phyloP scores from a whole-genome alignment of 164 flowering plant genomes.

The Nelumbo lutea region DNA sequence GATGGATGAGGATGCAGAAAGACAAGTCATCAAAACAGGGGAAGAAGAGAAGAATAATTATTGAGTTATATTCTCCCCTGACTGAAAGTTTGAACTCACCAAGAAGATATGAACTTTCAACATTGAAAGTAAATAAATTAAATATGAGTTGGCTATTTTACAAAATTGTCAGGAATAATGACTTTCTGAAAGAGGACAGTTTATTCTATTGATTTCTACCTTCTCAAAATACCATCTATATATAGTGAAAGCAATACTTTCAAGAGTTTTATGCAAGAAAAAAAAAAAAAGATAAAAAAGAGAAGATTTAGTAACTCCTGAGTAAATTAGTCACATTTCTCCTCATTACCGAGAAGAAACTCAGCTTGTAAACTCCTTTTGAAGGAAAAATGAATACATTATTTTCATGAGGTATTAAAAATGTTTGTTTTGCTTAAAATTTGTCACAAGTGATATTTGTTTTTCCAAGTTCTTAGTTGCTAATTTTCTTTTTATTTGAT shows the following conservation, averaged over 20 bases:
- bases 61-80: slow-evolving; percentile 24
- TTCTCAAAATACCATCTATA: not conserved
- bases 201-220: not conserved
- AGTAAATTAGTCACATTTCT: too few relatives aligned
- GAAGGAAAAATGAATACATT: too few relatives aligned
- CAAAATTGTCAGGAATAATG: not conserved
- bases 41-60: slow-evolving; percentile 78
- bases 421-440: too few relatives aligned
- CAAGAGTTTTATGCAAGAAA: too few relatives aligned
- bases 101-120: not conserved
- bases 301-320: too few relatives aligned
- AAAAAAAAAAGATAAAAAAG: too few relatives aligned
- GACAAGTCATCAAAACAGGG: slow-evolving; percentile 51
- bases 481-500: not conserved
- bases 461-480: too few relatives aligned
- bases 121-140: not conserved
- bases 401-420: too few relatives aligned
- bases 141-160: not conserved
- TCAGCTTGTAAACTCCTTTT: too few relatives aligned
- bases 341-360: too few relatives aligned
- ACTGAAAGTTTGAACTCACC: not conserved
- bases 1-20: slow-evolving; percentile 39
- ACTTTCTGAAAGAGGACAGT: not conserved
- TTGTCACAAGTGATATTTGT: too few relatives aligned
- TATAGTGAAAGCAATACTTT: not conserved